Evolutionary conservation across 805 yeast species (phyloP), one percentile per base, ranked within the genome.

Genomic region (Candida nanaspora): DNA sequence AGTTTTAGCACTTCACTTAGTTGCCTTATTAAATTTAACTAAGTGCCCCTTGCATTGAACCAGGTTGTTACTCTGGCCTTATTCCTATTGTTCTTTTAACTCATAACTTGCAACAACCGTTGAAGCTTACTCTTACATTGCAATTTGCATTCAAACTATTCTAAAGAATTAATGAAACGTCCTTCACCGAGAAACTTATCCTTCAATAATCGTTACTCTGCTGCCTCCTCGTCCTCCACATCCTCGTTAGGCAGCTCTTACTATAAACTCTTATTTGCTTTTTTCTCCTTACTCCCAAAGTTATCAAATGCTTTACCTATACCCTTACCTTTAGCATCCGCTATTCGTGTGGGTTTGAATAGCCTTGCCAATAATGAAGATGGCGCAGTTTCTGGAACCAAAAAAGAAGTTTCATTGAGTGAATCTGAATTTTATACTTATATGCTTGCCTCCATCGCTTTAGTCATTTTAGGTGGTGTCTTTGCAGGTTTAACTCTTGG

Each of bases 401-500:
- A n/a, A 39, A 18, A 41, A 41, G n/a, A 45, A 15, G 50, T 39
- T 13, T 53, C 62, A 1, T 47, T 57, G 16, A 49, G 59, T 1
- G 55, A 52, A 6, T 50, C 53, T 14, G 55, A 73, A 47, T 72
- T 70, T 46, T 72, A 70, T 53, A 47, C 69, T 28, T 74, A 77
- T 50, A 57, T 77, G 50, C 39, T 66, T 38, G 66, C 81, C 13
- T 81, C 93, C 1, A 69, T 73, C 6, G 48, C 66, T 19, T 67
- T 86, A 20, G 94, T 86, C 1, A 53, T 86, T 28, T 67, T 83
- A 4, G 95, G 95, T 43, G 95, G 95, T 49, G 80, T 84, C n/a
- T 86, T 86, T 69, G 95, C 95, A 5, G 95, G 95, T 7, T 70
- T 91, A 33, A 93, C 98, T n/a, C 68, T 91, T 37, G 98, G 93